phyloP scores from a whole-genome alignment of 176 grass and related monocot species.

The Rhynchospora breviuscula region DNA sequence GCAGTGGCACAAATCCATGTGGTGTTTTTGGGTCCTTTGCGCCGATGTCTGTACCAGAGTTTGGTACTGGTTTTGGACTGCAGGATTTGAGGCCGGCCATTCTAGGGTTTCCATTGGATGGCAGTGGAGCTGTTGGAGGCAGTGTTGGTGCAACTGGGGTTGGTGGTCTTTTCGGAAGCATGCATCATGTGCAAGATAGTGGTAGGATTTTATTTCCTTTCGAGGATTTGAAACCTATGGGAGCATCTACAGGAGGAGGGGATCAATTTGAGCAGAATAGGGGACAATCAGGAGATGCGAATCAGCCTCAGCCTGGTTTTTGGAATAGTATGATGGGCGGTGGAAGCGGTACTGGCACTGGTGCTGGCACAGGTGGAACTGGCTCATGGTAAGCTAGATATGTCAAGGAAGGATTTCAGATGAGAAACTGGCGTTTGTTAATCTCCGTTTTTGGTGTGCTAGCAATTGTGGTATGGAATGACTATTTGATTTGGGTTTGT shows the following conservation, averaged over 20 bases:
- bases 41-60: conserved; percentile 7
- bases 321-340: conserved; percentile 26
- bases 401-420: not conserved
- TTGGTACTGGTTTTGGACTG: conserved; percentile 15
- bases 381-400: conserved; percentile 18
- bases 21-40: conserved; percentile 19
- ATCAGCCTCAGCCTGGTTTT: conserved; percentile 8
- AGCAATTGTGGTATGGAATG: conserved; percentile 20
- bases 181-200: conserved; percentile 17
- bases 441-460: conserved; percentile 19
- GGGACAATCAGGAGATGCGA: not conserved
- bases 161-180: conserved; percentile 17
- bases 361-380: conserved; percentile 1
- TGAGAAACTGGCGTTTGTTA: conserved; percentile 4
- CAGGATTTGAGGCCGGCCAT: conserved; percentile 24
- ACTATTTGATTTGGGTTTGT: conserved; percentile 26
- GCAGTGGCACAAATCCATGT: not conserved
- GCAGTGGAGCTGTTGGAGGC: conserved; percentile 13
- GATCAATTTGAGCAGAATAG: conserved; percentile 24
- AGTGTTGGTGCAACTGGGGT: not conserved
- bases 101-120: conserved; percentile 20
- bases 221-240: conserved; percentile 25
- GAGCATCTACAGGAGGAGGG: not conserved
- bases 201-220: conserved; percentile 25
- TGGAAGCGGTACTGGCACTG: not conserved